phyloP scores from a whole-genome alignment of 345 rosid species.

The Pistacia integerrima region DNA sequence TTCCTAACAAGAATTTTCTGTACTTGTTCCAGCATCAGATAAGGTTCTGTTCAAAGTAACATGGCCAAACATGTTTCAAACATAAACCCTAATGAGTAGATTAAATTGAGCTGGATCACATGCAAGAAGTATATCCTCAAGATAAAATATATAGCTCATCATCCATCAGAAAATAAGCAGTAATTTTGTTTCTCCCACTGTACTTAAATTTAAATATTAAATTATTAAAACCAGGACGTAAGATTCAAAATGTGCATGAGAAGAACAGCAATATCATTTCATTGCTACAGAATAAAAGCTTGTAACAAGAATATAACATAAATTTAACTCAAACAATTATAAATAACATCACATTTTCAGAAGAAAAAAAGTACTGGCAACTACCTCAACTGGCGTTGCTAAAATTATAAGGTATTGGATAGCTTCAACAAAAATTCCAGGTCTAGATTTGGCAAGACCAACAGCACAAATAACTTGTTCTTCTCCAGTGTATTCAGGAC shows the following conservation, averaged over 20 bases:
- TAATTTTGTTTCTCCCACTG: neutral
- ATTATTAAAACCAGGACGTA: neutral
- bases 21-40: neutral
- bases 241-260: constrained; percentile 5
- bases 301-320: constrained; percentile 1
- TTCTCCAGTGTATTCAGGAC: constrained; percentile 85
- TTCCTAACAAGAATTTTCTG: neutral
- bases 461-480: constrained; percentile 97
- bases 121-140: neutral
- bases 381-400: constrained; percentile 94
- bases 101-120: neutral
- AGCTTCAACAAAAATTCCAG: constrained; percentile 92
- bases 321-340: neutral
- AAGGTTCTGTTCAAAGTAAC: neutral
- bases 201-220: neutral
- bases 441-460: constrained; percentile 83
- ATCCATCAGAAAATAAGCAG: neutral
- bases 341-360: neutral
- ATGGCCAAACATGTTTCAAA: no score
- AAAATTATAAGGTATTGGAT: constrained; percentile 83
- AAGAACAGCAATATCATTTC: neutral
- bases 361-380: neutral
- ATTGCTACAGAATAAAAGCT: neutral
- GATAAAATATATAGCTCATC: neutral
- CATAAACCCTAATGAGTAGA: neutral